Evolutionary conservation across 1,284 basidiomycete genomes (phyloP).

Genomic region (Tilletia walkeri): DNA sequence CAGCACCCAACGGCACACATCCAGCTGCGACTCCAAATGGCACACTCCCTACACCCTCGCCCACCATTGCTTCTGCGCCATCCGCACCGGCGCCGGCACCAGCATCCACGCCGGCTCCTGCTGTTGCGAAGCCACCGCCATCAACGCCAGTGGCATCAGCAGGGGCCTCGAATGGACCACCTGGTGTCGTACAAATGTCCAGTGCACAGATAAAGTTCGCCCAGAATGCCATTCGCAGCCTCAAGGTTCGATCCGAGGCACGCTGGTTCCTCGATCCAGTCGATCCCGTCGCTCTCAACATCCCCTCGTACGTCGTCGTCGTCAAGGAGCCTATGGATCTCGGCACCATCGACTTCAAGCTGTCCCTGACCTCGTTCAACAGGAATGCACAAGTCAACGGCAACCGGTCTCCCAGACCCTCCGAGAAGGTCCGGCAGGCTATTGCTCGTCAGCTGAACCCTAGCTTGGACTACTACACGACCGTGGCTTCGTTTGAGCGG

Average conservation of each 20-base stretch:
- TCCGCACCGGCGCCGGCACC: conserved; percentile 18
- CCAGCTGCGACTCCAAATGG: background rate
- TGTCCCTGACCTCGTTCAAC: conserved; percentile 41
- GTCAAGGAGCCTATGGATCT: conserved; percentile 94
- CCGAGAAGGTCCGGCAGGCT: conserved; percentile 35
- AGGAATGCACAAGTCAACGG: conserved; percentile 23
- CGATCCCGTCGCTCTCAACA: conserved; percentile 80
- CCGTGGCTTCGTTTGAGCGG: conserved; percentile 39
- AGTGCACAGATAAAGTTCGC: conserved; percentile 76
- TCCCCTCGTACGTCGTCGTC: conserved; percentile 85
- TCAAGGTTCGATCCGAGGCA: conserved; percentile 85
- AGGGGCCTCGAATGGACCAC: background rate
- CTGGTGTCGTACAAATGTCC: conserved; percentile 35
- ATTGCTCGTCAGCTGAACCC: conserved; percentile 34
- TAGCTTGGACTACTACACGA: conserved; percentile 38
- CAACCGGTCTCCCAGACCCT: conserved; percentile 37
- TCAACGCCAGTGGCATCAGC: conserved; percentile 8
- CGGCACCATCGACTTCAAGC: conserved; percentile 84
- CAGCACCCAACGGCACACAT: too few relatives aligned
- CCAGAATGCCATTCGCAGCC: conserved; percentile 71
- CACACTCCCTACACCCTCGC: background rate
- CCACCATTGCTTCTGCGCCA: conserved; percentile 23
- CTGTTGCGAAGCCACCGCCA: background rate
- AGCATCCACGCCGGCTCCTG: conserved; percentile 19
- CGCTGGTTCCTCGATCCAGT: conserved; percentile 81